Base-by-base conservation (phyloP, 2,329 filamentous ascomycete species). In the Fusarium setosum region DNA sequence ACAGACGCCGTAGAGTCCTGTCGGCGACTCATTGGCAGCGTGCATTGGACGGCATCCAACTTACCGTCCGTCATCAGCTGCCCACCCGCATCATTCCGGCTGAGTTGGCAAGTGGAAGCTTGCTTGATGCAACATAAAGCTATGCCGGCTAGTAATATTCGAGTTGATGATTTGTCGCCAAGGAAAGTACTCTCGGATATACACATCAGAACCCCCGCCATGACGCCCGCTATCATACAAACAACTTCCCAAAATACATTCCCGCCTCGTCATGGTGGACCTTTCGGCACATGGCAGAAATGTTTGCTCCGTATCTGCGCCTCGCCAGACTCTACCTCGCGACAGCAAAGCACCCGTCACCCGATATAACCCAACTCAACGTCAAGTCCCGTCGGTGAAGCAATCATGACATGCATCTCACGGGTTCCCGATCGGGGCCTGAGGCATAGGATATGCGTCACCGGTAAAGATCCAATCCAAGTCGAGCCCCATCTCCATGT, bases 401-500 rank as follows among this genome's bases (percentile, higher is more conserved):
- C 26, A n/a, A n/a, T 47, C 17, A 21, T 8, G 26, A 47, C 20
- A 47, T n/a, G 15, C 23, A 20, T 11, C n/a, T 52, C 47, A 58
- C 15, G 41, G 23, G 23, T 45, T 37, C 20, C 48, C 38, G 17
- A 47, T 49, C 12, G 48, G 13, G 18, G 13, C 50, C 23, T 56
- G 34, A 23, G 61, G 42, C 6, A 59, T 17, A 5, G 53, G 20
- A 49, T 65, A 64, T 31, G 34, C 29, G n/a, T 67, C 64, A n/a
- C 45, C 64, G 2, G 64, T 57, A 26, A 67, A 60, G 42, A 68
- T 68, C 65, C 65, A 68, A 24, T 68, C 65, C 20, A 68, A 23
- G 17, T 68, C 65, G 18, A 63, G 53, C 4, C 59, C 62, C 42
- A 66, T 61, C 12, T 65, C 59, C 11, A 67, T 57, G 20, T 66